Conservation (phyloP, 768 basidiomycete species). For the Coprinellus micaceus region DNA sequence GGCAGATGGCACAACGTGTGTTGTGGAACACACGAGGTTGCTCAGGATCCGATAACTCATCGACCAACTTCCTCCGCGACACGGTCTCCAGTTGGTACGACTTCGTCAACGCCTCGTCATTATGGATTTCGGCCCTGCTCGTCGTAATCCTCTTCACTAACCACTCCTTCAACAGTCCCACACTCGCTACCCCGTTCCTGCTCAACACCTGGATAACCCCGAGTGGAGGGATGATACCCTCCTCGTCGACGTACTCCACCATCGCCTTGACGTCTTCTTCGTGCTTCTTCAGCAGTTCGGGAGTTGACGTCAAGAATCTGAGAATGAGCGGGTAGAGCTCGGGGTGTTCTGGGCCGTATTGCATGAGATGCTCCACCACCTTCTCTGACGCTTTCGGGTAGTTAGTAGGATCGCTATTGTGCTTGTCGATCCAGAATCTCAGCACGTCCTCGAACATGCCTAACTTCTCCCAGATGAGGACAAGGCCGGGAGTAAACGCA, state of each 20-base stretch:
- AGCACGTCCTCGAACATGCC: conserved; percentile 96
- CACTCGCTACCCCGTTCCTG: conserved; percentile 84
- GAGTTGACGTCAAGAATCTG: conserved; percentile 82
- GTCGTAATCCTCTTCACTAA: conserved; percentile 73
- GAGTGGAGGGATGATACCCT: conserved; percentile 84
- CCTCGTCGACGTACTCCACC: conserved; percentile 74
- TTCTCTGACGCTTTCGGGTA: conserved; percentile 41
- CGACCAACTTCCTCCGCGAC: conserved; percentile 75
- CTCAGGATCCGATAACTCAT: conserved; percentile 72
- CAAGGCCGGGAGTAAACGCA: conserved; percentile 78
- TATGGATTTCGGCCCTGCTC: conserved; percentile 72
- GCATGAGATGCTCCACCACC: conserved; percentile 68
- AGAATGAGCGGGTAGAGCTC: conserved; percentile 85
- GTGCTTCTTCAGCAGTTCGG: conserved; percentile 69
- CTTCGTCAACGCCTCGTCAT: conserved; percentile 78
- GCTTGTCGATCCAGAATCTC: conserved; percentile 86
- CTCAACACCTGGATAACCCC: conserved; percentile 86
- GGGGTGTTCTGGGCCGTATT: conserved; percentile 68
- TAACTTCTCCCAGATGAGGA: conserved; percentile 88
- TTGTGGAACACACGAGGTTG: conserved; percentile 90
- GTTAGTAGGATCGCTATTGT: conserved; percentile 33
- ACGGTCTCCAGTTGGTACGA: conserved; percentile 87
- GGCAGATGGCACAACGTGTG: conserved; percentile 87
- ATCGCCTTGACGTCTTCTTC: conserved; percentile 66
- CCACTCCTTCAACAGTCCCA: conserved; percentile 92